Evolutionary conservation across 192 early-diverging fungal genomes (phyloP), one percentile per base, ranked within the genome.

Genomic region (Cetraspora pellucida): DNA sequence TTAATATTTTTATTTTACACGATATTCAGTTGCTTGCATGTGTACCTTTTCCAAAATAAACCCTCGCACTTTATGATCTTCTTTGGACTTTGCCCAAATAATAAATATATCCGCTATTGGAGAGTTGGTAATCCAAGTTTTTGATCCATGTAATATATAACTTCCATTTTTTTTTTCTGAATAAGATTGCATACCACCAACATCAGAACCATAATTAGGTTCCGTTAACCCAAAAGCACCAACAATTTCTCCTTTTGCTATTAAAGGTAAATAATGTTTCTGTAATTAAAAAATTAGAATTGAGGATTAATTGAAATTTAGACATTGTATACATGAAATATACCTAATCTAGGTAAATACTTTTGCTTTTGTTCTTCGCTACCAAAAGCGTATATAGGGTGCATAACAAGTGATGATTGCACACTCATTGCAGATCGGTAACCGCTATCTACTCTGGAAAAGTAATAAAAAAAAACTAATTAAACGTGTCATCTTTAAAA

Each of bases 41-140:
- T 25, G 5, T 78, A 91, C 89, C 84, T 94, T 94, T 80, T 99
- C 97, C 23, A 99, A 85, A 47, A 99, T 91, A 71, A 97, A 99
- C 1, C 97, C 97, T 64, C 94, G 90, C 79, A 99, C 98, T 79
- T 89, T 88, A 69, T 80, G 77, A 78, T 94, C 91, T 7, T 95
- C 93, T 57, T 77, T 78, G 57, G 89, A 88, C 84, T 95, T 97
- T 44, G 95, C 97, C 97, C 97, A 99, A 27, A 99, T 87, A 28
- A 99, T 87, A 87, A 97, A 97, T 28, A 98, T 91, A 67, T 98
- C 96, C 55, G 97, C 97, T 61, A 99, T 93, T 13, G 97, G 97
- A 45, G 95, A 95, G 88, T 99, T 99, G 73, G 97, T 97, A 82
- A 97, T 99, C 97, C 97, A 99, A 61, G 95, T 98, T 86, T 99